phyloP scores from a whole-genome alignment of 768 basidiomycete genomes.

The Kwoniella pini region DNA sequence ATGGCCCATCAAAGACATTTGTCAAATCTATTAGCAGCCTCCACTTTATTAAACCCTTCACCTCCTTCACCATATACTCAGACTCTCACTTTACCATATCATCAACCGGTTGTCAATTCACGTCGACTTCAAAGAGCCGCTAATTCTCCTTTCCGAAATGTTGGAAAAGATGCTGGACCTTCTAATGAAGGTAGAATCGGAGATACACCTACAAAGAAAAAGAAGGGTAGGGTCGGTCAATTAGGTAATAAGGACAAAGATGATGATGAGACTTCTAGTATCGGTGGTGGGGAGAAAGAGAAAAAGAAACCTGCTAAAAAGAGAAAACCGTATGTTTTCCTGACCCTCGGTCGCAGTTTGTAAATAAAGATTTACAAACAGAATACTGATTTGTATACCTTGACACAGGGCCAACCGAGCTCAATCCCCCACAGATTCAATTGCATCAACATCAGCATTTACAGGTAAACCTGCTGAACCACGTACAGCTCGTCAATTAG shows the following conservation, averaged over 20 bases:
- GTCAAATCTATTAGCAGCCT: conserved; percentile 45
- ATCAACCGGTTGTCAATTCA: conserved; percentile 20
- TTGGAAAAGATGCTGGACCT: conserved; percentile 14
- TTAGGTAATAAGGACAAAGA: conserved; percentile 31
- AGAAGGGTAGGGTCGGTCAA: conserved; percentile 40
- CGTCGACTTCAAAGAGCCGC: conserved; percentile 38
- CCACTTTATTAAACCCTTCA: conserved; percentile 49
- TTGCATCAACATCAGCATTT: conserved; percentile 43
- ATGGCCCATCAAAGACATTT: conserved; percentile 54
- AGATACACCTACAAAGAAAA: conserved; percentile 51
- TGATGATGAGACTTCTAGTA: conserved; percentile 44
- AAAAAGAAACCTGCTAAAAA: conserved; percentile 38
- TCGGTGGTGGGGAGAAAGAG: conserved; percentile 34
- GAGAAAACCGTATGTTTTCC: conserved; percentile 33
- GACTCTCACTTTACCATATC: conserved; percentile 34
- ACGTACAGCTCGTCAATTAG: conserved; percentile 46
- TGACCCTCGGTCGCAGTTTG: neutral
- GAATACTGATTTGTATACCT: neutral
- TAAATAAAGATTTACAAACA: neutral
- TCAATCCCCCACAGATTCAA: conserved; percentile 44
- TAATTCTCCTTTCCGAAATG: conserved; percentile 40
- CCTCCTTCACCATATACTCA: conserved; percentile 45
- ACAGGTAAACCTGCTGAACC: conserved; percentile 32
- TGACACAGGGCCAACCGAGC: conserved; percentile 34
- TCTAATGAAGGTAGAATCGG: conserved; percentile 20